Evolutionary conservation across 2,329 filamentous ascomycete genomes (phyloP), one percentile per base, ranked within the genome.

Genomic region (Neofusicoccum sp.): DNA sequence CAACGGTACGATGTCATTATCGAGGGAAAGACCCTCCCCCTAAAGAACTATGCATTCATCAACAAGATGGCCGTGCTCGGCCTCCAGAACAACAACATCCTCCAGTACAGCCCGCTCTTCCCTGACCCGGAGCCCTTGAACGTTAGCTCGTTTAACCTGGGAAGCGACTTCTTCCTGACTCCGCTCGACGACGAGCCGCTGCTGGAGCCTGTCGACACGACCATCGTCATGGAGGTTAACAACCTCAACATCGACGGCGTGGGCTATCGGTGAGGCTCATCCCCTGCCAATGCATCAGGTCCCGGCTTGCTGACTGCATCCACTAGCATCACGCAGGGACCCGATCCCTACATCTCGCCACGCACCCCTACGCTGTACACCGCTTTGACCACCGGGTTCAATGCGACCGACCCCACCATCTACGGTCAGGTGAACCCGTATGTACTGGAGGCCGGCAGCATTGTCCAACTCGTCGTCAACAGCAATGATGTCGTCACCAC

Each of bases 291-390:
- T 4, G 4, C 3, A 2, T 14, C 29, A 7, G 12, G 34, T 3
- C 3, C 31, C 28, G 22, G 1, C 14, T 12, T 3, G 44, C 34
- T 49, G 14, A 50, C 34, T 34, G n/a, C 7, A 12, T 5, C 16
- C 48, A 11, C 28, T 4, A 67, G 66, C 9, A 65, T 67, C 63
- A 89, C 56, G 12, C 65, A 65, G 34, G 61, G 90, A 78, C 85
- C 88, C 73, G 84, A 89, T 67, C 88, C 87, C 28, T 92, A 90
- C 73, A 80, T 81, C 1, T 59, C 76, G 0, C 89, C 86, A 52
- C 87, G 88, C 70, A 89, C 91, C 0, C 89, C 89, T 0, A 84
- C 87, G 0, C 79, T 92, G 0, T 92, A 90, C 78, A 89, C 88
- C 0, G 89, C 81, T 0, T 78, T 91, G 14, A 84, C 82, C 0